Conservation (phyloP, 2,329 filamentous ascomycete species). For the Bretziella fagacearum region DNA sequence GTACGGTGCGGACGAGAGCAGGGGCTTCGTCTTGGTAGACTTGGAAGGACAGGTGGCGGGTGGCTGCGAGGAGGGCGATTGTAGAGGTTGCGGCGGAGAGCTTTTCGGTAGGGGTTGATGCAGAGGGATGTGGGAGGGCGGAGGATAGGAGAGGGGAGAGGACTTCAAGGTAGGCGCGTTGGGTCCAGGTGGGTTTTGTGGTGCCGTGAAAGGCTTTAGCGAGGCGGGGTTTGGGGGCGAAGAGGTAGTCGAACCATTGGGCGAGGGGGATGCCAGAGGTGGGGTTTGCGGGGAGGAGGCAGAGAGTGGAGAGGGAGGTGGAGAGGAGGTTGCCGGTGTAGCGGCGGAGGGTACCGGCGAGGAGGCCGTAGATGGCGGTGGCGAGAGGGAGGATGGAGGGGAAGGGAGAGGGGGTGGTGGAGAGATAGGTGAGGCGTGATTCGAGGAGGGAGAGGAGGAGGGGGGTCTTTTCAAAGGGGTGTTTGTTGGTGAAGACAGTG, state of each 20-base stretch:
- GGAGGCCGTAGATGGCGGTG: conserved; percentile 19
- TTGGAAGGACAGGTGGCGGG: conserved; percentile 32
- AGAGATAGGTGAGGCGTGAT: conserved; percentile 3
- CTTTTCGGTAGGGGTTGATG: conserved; percentile 18
- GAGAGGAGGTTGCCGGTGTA: conserved; percentile 23
- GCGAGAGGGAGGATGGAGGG: conserved; percentile 3
- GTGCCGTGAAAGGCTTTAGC: conserved; percentile 27
- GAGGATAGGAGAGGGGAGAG: conserved; percentile 28
- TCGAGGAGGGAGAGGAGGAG: conserved; percentile 16
- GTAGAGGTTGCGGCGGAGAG: conserved; percentile 25
- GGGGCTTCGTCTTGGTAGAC: conserved; percentile 36
- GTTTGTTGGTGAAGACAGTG: conserved; percentile 29
- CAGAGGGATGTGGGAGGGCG: conserved; percentile 23
- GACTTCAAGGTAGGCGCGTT: conserved; percentile 32
- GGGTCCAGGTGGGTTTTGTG: conserved; percentile 30
- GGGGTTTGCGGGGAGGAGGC: conserved; percentile 21
- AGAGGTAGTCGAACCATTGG: conserved; percentile 27
- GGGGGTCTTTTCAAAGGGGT: conserved; percentile 22
- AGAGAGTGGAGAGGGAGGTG: conserved; percentile 22
- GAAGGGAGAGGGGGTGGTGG: conserved; percentile 1
- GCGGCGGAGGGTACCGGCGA: conserved; percentile 23
- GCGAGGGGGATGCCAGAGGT: conserved; percentile 25
- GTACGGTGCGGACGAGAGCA: conserved; percentile 31
- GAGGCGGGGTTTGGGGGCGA: conserved; percentile 25
- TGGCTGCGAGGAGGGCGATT: conserved; percentile 31